Conservation (phyloP, 2,329 filamentous ascomycete genomes). For the Colletotrichum sp. region DNA sequence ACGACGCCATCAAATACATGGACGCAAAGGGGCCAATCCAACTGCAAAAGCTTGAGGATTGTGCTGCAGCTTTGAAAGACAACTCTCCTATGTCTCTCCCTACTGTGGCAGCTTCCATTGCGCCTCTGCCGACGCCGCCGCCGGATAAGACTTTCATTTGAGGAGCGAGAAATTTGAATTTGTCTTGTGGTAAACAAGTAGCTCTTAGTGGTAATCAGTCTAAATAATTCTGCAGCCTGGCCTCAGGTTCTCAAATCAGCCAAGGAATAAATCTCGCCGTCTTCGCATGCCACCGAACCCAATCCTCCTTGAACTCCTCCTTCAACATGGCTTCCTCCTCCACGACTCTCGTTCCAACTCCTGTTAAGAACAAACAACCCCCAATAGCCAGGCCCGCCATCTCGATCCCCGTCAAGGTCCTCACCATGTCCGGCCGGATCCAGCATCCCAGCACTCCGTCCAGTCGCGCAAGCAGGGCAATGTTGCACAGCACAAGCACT, state of each 20-base stretch:
- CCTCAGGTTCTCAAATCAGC: slow-evolving; percentile 41
- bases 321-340: slow-evolving; percentile 58
- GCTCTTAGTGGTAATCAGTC: too few species aligned
- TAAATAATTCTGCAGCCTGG: too few species aligned
- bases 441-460: slow-evolving; percentile 46
- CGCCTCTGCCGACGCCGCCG: too few species aligned
- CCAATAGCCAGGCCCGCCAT: slow-evolving; percentile 15
- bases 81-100: too few species aligned
- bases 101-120: too few species aligned
- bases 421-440: slow-evolving; percentile 30
- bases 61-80: too few species aligned
- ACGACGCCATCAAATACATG: too few species aligned
- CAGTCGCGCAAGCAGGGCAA: slow-evolving; percentile 36
- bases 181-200: too few species aligned
- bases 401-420: background rate
- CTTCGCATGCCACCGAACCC: slow-evolving; percentile 51
- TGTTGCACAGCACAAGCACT: slow-evolving; percentile 35
- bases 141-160: too few species aligned
- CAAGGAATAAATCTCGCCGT: slow-evolving; percentile 56
- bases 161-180: too few species aligned
- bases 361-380: slow-evolving; percentile 24
- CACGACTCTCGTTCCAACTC: slow-evolving; percentile 39
- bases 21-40: too few species aligned
- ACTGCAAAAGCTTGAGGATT: too few species aligned
- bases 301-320: slow-evolving; percentile 49